Conservation (phyloP, 2,329 filamentous ascomycete genomes). For the Ceratocystis ficicola region DNA sequence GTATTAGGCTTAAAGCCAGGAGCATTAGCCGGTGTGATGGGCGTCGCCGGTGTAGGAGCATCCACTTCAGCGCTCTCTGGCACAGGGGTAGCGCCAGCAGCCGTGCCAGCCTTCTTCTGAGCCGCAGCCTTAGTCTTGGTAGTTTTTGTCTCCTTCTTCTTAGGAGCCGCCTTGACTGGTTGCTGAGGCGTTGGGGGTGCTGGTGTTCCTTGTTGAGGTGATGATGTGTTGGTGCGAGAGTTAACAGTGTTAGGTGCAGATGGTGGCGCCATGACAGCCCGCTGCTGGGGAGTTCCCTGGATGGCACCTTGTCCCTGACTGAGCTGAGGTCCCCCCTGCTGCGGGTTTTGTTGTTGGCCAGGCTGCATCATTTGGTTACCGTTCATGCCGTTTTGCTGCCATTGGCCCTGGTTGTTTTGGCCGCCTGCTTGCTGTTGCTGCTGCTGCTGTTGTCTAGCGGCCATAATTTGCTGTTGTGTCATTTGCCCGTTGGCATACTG, state of each 20-base stretch:
- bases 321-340: constrained; percentile 26
- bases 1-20: constrained; percentile 35
- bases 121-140: constrained; percentile 52
- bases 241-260: constrained; percentile 47
- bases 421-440: constrained; percentile 30
- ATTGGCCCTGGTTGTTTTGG: constrained; percentile 29
- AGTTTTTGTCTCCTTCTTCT: constrained; percentile 61
- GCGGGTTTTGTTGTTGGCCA: constrained; percentile 28
- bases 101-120: constrained; percentile 50
- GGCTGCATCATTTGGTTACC: constrained; percentile 33
- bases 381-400: constrained; percentile 35
- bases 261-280: constrained; percentile 52
- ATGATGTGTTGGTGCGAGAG: constrained; percentile 43
- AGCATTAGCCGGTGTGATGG: constrained; percentile 48
- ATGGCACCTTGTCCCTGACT: constrained; percentile 35
- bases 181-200: constrained; percentile 63
- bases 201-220: constrained; percentile 52
- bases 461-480: constrained; percentile 50
- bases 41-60: constrained; percentile 49
- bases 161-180: constrained; percentile 58
- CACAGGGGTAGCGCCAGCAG: constrained; percentile 43
- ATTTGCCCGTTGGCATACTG: constrained; percentile 44
- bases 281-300: constrained; percentile 61
- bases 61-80: constrained; percentile 48
- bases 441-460: constrained; percentile 31